Conservation (phyloP, 352 stramenopile species). For the Phytopythium oedochilum region DNA sequence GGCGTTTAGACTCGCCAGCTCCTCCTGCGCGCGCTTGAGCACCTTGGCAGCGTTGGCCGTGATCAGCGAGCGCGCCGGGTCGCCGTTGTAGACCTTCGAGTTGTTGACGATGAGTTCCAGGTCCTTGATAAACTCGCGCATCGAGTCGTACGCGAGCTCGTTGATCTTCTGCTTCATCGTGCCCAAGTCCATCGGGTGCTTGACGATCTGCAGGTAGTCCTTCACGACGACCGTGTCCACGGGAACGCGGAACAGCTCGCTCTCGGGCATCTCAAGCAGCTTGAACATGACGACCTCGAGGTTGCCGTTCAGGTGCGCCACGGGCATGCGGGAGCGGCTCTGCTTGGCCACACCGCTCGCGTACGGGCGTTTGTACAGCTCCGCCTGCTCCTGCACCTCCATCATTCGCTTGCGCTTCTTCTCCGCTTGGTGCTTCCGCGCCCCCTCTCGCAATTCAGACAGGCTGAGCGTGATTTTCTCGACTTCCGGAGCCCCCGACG, state of each 20-base stretch:
- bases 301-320: constrained; percentile 64
- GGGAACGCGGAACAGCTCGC: constrained; percentile 61
- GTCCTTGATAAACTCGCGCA: constrained; percentile 84
- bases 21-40: constrained; percentile 70
- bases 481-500: constrained; percentile 5
- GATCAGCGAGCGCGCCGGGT: constrained; percentile 61
- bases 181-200: constrained; percentile 80
- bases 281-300: constrained; percentile 60
- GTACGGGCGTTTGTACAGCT: constrained; percentile 82
- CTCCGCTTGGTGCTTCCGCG: constrained; percentile 65
- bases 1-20: constrained; percentile 56
- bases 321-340: constrained; percentile 70
- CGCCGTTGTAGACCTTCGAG: constrained; percentile 79
- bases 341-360: constrained; percentile 66
- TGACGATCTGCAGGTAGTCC: constrained; percentile 84
- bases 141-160: constrained; percentile 67
- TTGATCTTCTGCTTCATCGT: constrained; percentile 66
- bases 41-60: constrained; percentile 75
- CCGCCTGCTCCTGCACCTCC: constrained; percentile 66
- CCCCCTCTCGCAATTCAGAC: constrained; percentile 64
- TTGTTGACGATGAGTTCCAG: constrained; percentile 85
- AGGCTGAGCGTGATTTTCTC: constrained; percentile 77
- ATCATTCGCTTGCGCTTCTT: constrained; percentile 80
- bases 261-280: constrained; percentile 74
- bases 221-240: constrained; percentile 58